Evolutionary conservation across 768 basidiomycete genomes (phyloP), one percentile per base, ranked within the genome.

Genomic region (Leucosporidium yakuticum): DNA sequence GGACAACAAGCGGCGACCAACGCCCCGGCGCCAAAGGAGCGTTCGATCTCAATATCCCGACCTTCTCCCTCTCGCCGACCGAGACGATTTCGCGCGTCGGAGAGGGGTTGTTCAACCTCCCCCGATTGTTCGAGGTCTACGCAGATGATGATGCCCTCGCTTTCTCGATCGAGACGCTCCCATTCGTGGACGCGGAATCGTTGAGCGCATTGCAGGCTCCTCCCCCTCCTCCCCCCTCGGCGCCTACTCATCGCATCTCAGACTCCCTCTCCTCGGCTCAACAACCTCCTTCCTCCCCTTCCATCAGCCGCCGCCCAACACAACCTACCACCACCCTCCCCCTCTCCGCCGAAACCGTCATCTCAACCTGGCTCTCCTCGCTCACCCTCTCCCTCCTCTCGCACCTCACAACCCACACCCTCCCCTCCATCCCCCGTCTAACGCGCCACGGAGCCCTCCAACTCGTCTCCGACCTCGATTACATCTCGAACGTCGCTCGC

Each of bases 31-130:
- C 75, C 20, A 85, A 86, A 48, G 81, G 67, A 53, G 63, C 69
- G 12, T 73, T 73, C 65, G 80, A 81, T 67, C 76, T 90, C 32
- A 83, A 84, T 44, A 84, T 98, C 9, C 96, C 96, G 3, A 90
- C 85, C 9, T 99, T 99, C 80, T 96, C 93, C 1, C 82, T 97
- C 19, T 90, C 90, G 15, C 94, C 93, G 1, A 95, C 87, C 63
- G 90, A 91, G 63, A 86, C 84, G 6, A 87, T 96, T 69, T 89
- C 93, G 68, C 86, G 87, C 65, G 87, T 97, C 39, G 89, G 90
- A 4, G 96, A 98, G 76, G 92, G 93, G n/a, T 80, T 99, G 44
- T 82, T 97, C 39, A 96, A 95, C 79, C 84, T 99, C 4, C 91
- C 95, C 3, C 81, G 93, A 64, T 81, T 98, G 21, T 96, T 98